Base-by-base conservation (phyloP, 2,329 filamentous ascomycete species). In the Alternaria burnsii region DNA sequence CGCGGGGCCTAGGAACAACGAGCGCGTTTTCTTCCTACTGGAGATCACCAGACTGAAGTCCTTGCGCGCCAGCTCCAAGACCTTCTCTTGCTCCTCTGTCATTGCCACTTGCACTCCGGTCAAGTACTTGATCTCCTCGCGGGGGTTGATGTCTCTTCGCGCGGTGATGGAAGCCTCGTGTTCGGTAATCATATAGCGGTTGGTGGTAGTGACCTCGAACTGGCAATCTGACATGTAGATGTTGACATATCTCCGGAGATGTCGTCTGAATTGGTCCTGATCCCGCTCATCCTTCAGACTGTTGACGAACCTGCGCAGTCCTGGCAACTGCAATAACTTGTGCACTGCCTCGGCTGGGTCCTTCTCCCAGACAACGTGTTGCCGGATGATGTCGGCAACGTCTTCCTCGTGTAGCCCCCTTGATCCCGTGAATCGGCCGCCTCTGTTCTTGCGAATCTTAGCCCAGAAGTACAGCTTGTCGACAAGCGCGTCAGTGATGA, bases 41-140 rank as follows among this genome's bases (percentile, higher is more conserved):
- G 94, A 97, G 74, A 97, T 91, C 32, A 99, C 94, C 65, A 99
- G 94, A 77, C 94, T 97, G 77, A 99, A 99, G 76, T 99, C 95
- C 74, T 94, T 94, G 75, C 95, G 91, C 61, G 89, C 90, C 65
- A 89, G 80, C 26, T 93, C 91, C 59, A 98, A 86, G 58, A 91
- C 88, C 62, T 88, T 75, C 76, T 98, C 95, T 78, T 99, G 94
- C 76, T 97, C 91, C 32, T 91, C 89, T 0, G 94, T 97, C 82
- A 99, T 95, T 40, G 91, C 87, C 24, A 99, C 94, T 73, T 97
- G 91, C 12, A 96, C 95, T 2, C 95, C 95, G 8, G 88, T 90
- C 8, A 99, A 85, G 75, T 97, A 97, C 79, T 94, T 97, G 81
- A 99, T 89, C 40, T 90, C 87, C 75, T 97, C 92, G 62, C 94